Evolutionary conservation across 306 rosid species (phyloP), one percentile per base, ranked within the genome.

Genomic region (Leucaena leucocephala): DNA sequence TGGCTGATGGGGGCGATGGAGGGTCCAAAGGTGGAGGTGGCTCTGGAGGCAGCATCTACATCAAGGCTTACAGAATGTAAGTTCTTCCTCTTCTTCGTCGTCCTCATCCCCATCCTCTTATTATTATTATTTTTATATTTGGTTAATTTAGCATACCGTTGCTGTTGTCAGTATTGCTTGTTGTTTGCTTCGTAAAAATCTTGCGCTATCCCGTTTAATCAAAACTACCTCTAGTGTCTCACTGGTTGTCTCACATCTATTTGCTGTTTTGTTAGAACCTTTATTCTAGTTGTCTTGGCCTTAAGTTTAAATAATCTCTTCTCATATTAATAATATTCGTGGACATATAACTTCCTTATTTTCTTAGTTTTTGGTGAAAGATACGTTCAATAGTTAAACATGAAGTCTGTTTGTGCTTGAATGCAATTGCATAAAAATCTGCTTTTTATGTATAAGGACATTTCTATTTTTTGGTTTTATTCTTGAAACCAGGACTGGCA

Each of bases 1-100:
- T 91, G 84, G 99, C 93, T 22, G 97, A 96, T 38, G 99, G 99
- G 19, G 98, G 90, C 15, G 84, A 83, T 74, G 99, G 94, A 63
- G 99, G 98, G 68, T 50, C 80, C 52, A 87, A 84, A 68, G 99
- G 99, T 15, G 99, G 99, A 50, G 99, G 99, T 70, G 99, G 99
- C 81, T 96, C 99, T 17, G 99, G 97, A 70, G 99, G 99, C 86
- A 93, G 99, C 79, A 86, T 93, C 87, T 87, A 86, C 88, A 91
- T 96, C 95, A 87, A 77, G 81, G 99, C 93, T 82, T 72, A 79
- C 76, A 93, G 88, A 89, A 93, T 96, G 99, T 96, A 88, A 88
- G 19, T 55, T 55, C 34, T 19, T 55, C 34, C 27, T 8, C 7
- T 6, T 55, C 46, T 9, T 9, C 13, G 6, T 40, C 43, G 6